Evolutionary conservation across 2,329 filamentous ascomycete genomes (phyloP).

Genomic region (Colletotrichum spinosum): DNA sequence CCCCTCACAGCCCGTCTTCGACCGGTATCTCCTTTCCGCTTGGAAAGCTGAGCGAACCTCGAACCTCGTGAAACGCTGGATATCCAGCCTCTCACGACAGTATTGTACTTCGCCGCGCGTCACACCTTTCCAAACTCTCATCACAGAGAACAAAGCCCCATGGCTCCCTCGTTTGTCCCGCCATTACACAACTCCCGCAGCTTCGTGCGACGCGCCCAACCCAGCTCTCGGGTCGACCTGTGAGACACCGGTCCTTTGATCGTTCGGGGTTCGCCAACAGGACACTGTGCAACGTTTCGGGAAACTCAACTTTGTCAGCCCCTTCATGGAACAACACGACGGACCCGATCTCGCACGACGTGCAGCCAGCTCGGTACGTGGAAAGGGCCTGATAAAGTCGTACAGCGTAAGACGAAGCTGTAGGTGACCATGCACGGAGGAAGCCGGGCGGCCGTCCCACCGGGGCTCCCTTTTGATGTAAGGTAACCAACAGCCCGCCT

Average conservation of each 20-base stretch:
- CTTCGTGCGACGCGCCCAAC: constrained; percentile 48
- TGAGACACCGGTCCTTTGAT: background rate
- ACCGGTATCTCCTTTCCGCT: too few species aligned
- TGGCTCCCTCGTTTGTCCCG: constrained; percentile 58
- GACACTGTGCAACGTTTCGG: constrained; percentile 2
- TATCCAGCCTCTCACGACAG: too few species aligned
- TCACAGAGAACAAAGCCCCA: constrained; percentile 53
- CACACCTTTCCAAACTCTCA: constrained; percentile 52
- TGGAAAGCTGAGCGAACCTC: too few species aligned
- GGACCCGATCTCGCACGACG: constrained; percentile 12
- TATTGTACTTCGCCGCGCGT: constrained; percentile 35
- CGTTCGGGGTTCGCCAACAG: constrained; percentile 1
- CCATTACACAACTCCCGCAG: constrained; percentile 50
- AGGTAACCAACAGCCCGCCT: constrained; percentile 14
- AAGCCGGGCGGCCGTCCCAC: constrained; percentile 16
- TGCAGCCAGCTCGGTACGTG: constrained; percentile 2
- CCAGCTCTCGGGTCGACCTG: constrained; percentile 47
- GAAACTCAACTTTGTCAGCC: background rate
- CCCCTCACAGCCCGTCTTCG: too few species aligned
- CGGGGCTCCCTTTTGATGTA: constrained; percentile 12
- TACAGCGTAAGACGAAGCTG: constrained; percentile 22
- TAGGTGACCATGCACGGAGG: constrained; percentile 33
- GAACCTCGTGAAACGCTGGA: background rate
- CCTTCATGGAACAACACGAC: background rate
- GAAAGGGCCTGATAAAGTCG: constrained; percentile 13